These are phyloP conservation scores for Chaetomiaceae sp. DNA, from an alignment of 2,329 filamentous ascomycete species.

Conservation along the genomic window DNA sequence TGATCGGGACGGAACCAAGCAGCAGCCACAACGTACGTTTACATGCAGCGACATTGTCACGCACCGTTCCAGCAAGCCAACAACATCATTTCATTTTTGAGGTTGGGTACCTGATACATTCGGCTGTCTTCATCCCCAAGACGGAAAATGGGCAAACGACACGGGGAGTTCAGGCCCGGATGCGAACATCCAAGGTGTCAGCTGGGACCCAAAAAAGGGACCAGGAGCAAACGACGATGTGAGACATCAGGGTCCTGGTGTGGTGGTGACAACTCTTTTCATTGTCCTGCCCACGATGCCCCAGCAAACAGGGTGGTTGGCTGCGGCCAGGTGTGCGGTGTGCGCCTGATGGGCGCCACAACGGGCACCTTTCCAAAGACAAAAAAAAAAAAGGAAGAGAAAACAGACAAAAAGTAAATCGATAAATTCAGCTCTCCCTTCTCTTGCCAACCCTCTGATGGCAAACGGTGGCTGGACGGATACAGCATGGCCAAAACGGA, in stretches of 20 bases:
- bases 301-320: conserved; percentile 9
- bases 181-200: conserved; percentile 8
- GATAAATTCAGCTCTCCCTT: neutral
- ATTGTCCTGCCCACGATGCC: conserved; percentile 3
- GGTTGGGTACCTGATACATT: too few species aligned
- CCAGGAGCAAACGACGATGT: conserved; percentile 12
- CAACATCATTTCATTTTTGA: too few species aligned
- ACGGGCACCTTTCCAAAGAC: neutral
- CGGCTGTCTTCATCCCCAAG: neutral
- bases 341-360: neutral
- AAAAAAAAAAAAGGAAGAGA: neutral
- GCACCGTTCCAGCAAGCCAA: too few species aligned
- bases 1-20: neutral
- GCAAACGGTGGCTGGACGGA: conserved; percentile 1
- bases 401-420: conserved; percentile 1
- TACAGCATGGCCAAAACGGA: conserved; percentile 1
- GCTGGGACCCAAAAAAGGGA: conserved; percentile 2
- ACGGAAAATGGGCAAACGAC: conserved; percentile 1
- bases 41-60: neutral
- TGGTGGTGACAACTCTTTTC: conserved; percentile 3
- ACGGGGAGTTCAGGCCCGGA: conserved; percentile 1
- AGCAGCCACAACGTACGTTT: conserved; percentile 12
- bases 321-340: neutral
- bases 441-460: neutral
- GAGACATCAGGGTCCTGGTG: conserved; percentile 13